Conservation (phyloP, 2,329 filamentous ascomycete species). For the Cylindrodendrum hubeiense region DNA sequence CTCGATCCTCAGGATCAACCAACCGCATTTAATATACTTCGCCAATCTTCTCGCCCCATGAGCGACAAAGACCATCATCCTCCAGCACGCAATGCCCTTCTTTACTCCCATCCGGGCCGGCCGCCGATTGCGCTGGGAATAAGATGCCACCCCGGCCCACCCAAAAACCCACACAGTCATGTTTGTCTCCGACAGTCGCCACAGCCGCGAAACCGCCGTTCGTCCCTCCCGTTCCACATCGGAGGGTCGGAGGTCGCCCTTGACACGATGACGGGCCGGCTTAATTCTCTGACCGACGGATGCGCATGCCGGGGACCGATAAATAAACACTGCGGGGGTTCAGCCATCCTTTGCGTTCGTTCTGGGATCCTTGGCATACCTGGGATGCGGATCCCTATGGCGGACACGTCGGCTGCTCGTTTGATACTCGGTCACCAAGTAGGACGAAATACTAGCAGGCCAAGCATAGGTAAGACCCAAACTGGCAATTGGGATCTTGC, state of each 20-base stretch:
- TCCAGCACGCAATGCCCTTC: background rate
- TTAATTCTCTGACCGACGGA: background rate
- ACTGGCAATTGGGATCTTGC: conserved; percentile 11
- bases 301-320: background rate
- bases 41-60: background rate
- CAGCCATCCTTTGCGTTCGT: background rate
- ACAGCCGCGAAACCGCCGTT: conserved; percentile 6
- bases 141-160: conserved; percentile 6
- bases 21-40: background rate
- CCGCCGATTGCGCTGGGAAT: conserved; percentile 22
- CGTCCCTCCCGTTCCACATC: background rate
- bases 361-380: background rate
- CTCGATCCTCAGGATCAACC: background rate
- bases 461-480: background rate
- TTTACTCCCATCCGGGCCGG: background rate
- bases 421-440: conserved; percentile 4
- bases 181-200: conserved; percentile 6
- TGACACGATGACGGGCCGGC: conserved; percentile 1
- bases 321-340: background rate
- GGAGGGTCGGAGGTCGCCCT: conserved; percentile 9
- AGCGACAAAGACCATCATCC: background rate
- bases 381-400: background rate
- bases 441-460: background rate
- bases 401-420: background rate
- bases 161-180: background rate